Base-by-base conservation (phyloP, 2,329 filamentous ascomycete genomes). In the Arthrobotrys iridis region DNA sequence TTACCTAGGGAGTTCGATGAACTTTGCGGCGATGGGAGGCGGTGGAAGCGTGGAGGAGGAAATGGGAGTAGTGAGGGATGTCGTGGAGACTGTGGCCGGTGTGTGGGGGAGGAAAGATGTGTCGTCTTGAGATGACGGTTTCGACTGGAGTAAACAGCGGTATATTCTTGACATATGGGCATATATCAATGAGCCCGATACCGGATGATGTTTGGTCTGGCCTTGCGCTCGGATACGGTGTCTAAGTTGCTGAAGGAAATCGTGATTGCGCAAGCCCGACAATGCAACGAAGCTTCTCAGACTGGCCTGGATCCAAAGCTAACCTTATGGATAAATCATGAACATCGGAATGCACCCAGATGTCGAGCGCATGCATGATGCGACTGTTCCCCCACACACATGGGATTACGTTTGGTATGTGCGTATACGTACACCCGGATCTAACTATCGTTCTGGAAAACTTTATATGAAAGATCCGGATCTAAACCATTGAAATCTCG, bases 1-100 rank as follows among this genome's bases (percentile, higher is more conserved):
- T n/a, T 98, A 97, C 81, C 92, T 98, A 15, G 92, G 92, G 20
- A 96, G 92, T 81, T 97, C 93, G 33, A 88, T 96, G 79, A 92
- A 90, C 78, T 88, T 97, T 77, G 87, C 87, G 11, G 88, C 86
- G 79, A 87, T 89, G 4, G 91, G 90, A 1, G 87, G 93, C 79
- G 93, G 93, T 7, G 91, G 93, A 18, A 91, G 89, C 0, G 88
- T 94, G 4, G 93, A 97, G 81, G 95, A 98, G 84, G 94, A 98
- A 83, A 93, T 97, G 79, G 87, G 86, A 77, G 88, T 96, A 41
- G 88, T 93, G 30, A 87, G 91, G 71, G 87, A 91, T 50, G 87
- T 93, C 11, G 83, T 89, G 80, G 83, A 84, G 45, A 85, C 87
- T 78, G 82, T 90, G 48, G 80, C 83, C 71, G 81, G 81, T 57